Conservation (phyloP, 2,329 filamentous ascomycete genomes). For the Cordyceps fumosorosea region DNA sequence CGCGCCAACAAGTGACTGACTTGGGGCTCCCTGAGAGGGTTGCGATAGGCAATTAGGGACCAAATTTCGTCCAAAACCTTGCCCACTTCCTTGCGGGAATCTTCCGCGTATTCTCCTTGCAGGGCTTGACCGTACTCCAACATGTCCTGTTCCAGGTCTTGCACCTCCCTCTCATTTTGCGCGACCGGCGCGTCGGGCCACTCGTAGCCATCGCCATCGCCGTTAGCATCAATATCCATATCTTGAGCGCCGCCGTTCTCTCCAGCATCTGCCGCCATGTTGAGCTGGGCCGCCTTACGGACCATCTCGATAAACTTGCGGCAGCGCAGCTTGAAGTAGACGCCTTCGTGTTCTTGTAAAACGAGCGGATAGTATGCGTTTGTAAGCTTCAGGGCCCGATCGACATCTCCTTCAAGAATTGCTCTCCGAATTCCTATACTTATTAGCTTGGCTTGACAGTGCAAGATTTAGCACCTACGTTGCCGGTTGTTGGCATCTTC, state of each 20-base stretch:
- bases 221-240: slow-evolving; percentile 51
- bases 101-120: slow-evolving; percentile 67
- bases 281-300: slow-evolving; percentile 61
- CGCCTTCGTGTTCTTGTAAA: slow-evolving; percentile 70
- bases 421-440: slow-evolving; percentile 70
- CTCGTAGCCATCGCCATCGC: slow-evolving; percentile 52
- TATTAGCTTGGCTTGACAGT: slow-evolving; percentile 14
- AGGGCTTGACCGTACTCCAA: slow-evolving; percentile 75
- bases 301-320: slow-evolving; percentile 96
- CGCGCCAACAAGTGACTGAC: slow-evolving; percentile 73
- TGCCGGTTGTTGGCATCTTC: slow-evolving; percentile 81
- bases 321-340: slow-evolving; percentile 82
- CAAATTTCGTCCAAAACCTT: slow-evolving; percentile 79
- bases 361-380: slow-evolving; percentile 73
- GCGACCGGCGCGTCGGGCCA: slow-evolving; percentile 25
- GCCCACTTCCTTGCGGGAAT: slow-evolving; percentile 62
- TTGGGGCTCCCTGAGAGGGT: slow-evolving; percentile 67
- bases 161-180: slow-evolving; percentile 24
- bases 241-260: slow-evolving; percentile 36
- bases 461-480: slow-evolving; percentile 45
- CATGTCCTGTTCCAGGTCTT: slow-evolving; percentile 57
- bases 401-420: slow-evolving; percentile 87
- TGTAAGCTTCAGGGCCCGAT: slow-evolving; percentile 78
- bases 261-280: slow-evolving; percentile 37
- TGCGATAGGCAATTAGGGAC: slow-evolving; percentile 77